Evolutionary conservation across 1,284 basidiomycete species (phyloP).

Genomic region (Trametes sp.): DNA sequence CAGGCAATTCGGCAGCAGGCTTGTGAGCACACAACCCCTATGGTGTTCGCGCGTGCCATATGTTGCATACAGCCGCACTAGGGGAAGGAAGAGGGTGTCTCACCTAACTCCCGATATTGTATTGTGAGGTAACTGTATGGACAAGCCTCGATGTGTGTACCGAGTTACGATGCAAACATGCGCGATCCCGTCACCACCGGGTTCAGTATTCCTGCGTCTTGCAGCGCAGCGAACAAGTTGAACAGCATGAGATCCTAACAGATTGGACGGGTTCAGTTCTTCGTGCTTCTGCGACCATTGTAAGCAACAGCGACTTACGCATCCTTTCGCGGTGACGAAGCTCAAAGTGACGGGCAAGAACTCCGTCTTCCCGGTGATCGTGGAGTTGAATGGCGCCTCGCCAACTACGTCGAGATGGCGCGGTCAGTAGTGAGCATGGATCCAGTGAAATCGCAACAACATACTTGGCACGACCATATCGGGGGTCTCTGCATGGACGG

Average conservation of each 20-base stretch:
- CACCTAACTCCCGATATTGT: not conserved
- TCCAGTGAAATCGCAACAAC: conserved; percentile 2
- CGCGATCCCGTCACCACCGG: conserved; percentile 40
- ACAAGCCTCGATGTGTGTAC: no score
- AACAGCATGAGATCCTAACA: conserved; percentile 48
- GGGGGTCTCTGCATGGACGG: conserved; percentile 43
- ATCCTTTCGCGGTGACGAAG: conserved; percentile 47
- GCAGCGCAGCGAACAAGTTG: conserved; percentile 46
- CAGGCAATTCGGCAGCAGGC: no score
- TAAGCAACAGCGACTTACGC: conserved; percentile 36
- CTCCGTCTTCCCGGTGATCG: conserved; percentile 47
- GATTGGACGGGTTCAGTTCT: no score
- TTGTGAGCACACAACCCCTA: no score
- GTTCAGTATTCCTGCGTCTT: conserved; percentile 43
- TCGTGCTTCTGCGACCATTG: no score
- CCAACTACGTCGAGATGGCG: conserved; percentile 38
- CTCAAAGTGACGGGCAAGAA: conserved; percentile 50
- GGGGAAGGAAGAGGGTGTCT: not conserved
- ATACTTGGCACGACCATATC: conserved; percentile 50
- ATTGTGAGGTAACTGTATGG: no score
- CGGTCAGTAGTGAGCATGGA: not conserved
- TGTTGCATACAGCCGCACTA: no score
- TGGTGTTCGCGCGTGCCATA: no score
- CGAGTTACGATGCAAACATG: conserved; percentile 12
- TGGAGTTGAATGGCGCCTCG: conserved; percentile 49